Conservation (phyloP, 805 yeast species). For the Saturnispora silvae region DNA sequence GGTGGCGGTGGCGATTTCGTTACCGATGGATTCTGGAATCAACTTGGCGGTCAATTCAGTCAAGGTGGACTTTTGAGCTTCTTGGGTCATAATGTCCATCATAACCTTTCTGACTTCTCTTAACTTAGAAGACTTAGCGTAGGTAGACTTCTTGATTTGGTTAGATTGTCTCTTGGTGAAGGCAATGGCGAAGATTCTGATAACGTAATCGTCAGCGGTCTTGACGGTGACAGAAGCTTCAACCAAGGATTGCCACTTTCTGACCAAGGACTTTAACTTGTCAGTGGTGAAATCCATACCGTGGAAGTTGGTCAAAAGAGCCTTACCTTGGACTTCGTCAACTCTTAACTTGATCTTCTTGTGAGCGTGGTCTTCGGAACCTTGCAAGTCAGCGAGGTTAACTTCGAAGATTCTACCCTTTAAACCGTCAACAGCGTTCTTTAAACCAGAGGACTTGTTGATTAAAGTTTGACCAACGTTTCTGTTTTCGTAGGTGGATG, state of each 20-base stretch:
- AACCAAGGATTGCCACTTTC: slow-evolving; percentile 98
- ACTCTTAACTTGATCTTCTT: slow-evolving; percentile 96
- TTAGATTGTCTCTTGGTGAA: slow-evolving; percentile 96
- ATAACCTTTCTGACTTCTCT: slow-evolving; percentile 96
- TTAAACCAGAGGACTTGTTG: slow-evolving; percentile 97
- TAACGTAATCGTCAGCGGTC: slow-evolving; percentile 94
- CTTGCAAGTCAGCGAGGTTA: slow-evolving; percentile 94
- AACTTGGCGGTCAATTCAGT: slow-evolving; percentile 95
- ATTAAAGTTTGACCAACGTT: slow-evolving; percentile 97
- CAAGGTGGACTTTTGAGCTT: slow-evolving; percentile 87
- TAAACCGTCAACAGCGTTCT: slow-evolving; percentile 95
- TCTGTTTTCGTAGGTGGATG: slow-evolving; percentile 97
- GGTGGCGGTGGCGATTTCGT: slow-evolving; percentile 95
- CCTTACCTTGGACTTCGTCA: slow-evolving; percentile 98
- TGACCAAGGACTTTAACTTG: slow-evolving; percentile 93
- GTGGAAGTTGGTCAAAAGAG: slow-evolving; percentile 98
- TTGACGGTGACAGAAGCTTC: slow-evolving; percentile 97
- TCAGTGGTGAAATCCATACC: slow-evolving; percentile 97
- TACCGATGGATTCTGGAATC: slow-evolving; percentile 97
- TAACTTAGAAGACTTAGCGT: slow-evolving; percentile 95
- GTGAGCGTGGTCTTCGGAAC: slow-evolving; percentile 97
- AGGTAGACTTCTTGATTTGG: slow-evolving; percentile 95
- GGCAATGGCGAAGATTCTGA: slow-evolving; percentile 94
- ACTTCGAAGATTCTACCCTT: slow-evolving; percentile 97
- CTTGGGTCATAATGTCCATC: slow-evolving; percentile 92